Conservation (phyloP, 768 basidiomycete species). For the Baorangia bicolor region DNA sequence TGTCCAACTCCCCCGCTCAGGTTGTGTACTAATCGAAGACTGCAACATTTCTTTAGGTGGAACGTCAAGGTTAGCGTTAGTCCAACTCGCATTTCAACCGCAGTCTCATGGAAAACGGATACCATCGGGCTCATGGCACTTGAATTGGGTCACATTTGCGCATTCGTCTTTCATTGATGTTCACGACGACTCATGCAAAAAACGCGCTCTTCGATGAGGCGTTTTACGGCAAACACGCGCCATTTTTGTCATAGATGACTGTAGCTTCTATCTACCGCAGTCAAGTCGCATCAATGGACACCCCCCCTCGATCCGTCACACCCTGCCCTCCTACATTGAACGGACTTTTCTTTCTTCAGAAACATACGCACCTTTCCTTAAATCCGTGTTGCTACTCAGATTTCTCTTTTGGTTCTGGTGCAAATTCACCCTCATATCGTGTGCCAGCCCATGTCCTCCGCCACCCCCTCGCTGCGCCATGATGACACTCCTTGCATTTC, state of each 20-base stretch:
- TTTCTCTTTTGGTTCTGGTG: neutral
- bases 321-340: slow-evolving; percentile 1
- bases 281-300: neutral
- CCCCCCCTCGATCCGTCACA: neutral
- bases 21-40: too few relatives aligned
- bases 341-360: neutral
- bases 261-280: neutral
- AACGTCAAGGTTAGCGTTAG: neutral
- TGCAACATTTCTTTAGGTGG: neutral
- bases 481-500: slow-evolving; percentile 20
- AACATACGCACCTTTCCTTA: neutral
- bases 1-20: too few relatives aligned
- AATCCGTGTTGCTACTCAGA: neutral
- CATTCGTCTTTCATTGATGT: slow-evolving; percentile 10
- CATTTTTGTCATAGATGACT: slow-evolving; percentile 2
- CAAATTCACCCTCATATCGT: slow-evolving; percentile 10
- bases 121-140: neutral
- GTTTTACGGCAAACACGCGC: slow-evolving; percentile 15
- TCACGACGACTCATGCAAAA: slow-evolving; percentile 17
- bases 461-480: slow-evolving; percentile 7
- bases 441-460: neutral
- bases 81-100: neutral
- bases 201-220: slow-evolving; percentile 12
- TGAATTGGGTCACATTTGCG: neutral
- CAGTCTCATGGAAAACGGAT: neutral